Base-by-base conservation (phyloP, 2,329 filamentous ascomycete species). In the Ophiostoma novo-ulmi region DNA sequence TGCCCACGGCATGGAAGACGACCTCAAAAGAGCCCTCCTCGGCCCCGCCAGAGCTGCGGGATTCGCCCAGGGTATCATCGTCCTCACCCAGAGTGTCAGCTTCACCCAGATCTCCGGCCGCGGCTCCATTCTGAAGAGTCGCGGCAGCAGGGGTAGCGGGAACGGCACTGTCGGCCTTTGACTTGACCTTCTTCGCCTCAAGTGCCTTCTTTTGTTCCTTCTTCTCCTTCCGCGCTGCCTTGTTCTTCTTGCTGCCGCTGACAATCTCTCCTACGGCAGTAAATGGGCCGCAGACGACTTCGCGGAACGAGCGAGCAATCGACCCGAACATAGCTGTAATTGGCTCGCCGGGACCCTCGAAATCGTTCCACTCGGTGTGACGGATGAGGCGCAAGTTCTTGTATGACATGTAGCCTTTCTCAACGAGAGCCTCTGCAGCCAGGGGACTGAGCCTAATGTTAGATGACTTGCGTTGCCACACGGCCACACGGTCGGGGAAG, bases 311-410 rank as follows among this genome's bases (percentile, higher is more conserved):
- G 3, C 83, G 82, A n/a, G 86, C 82, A 5, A 92, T 74, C 0
- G 88, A 89, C 13, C 87, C 86, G 44, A 87, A 86, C 4, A 86
- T 80, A 3, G 89, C 90, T 0, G 89, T 91, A 14, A 93, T 80
- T 0, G 90, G 90, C 76, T 92, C 90, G 0, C 90, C 90, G 0
- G 90, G 89, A 0, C 91, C 91, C 74, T 91, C 89, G 75, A 92
- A 92, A 75, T 92, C 90, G 74, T 91, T 91, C 89, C 90, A 93
- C 75, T 91, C 89, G 68, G 85, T 86, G 75, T 91, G 88, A 10
- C 90, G 82, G 10, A 91, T 76, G 0, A 92, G 81, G 14, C 86
- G 84, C 66, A 93, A 78, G 71, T 87, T 85, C 70, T 84, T 85
- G 85, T 88, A 91, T 35, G 83, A 82, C 31, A 91, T 76, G 73